phyloP scores from a whole-genome alignment of 2,329 filamentous ascomycete genomes.

The Pestalotiopsis fici region DNA sequence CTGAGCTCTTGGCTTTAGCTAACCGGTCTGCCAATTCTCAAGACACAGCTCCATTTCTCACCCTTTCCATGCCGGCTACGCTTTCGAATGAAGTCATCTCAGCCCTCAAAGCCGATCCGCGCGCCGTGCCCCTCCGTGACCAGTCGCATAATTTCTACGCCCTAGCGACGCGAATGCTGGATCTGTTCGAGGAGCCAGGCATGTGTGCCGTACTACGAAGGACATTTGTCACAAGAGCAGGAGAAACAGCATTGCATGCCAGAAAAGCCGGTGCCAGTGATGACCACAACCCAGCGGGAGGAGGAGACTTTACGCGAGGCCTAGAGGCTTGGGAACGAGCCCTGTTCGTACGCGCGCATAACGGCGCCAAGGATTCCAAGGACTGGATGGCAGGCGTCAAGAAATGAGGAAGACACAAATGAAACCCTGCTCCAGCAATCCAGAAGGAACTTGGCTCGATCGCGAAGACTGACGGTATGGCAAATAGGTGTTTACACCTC shows the following conservation, averaged over 20 bases:
- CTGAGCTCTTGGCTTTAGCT: constrained; percentile 84
- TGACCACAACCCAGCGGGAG: constrained; percentile 54
- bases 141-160: constrained; percentile 88
- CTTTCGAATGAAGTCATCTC: constrained; percentile 81
- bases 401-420: constrained; percentile 25
- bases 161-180: constrained; percentile 81
- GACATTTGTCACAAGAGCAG: constrained; percentile 80
- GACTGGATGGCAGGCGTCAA: constrained; percentile 69
- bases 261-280: constrained; percentile 75
- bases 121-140: constrained; percentile 79
- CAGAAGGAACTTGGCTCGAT: background rate
- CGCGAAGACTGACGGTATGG: background rate
- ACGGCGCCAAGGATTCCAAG: constrained; percentile 69
- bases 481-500: too few species aligned
- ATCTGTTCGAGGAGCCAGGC: constrained; percentile 80
- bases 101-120: constrained; percentile 86
- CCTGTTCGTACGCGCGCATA: constrained; percentile 73
- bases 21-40: constrained; percentile 39
- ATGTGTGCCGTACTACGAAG: constrained; percentile 75
- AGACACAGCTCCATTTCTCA: constrained; percentile 62
- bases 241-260: constrained; percentile 85
- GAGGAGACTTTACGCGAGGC: constrained; percentile 81
- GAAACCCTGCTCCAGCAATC: background rate
- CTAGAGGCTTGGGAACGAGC: constrained; percentile 88
- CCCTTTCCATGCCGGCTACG: constrained; percentile 78